A percentile compares a stretch with the other conserved stretches of the same genome.
phyloP scores from a whole-genome alignment of 805 yeast species.

The Candida nemodendra region DNA sequence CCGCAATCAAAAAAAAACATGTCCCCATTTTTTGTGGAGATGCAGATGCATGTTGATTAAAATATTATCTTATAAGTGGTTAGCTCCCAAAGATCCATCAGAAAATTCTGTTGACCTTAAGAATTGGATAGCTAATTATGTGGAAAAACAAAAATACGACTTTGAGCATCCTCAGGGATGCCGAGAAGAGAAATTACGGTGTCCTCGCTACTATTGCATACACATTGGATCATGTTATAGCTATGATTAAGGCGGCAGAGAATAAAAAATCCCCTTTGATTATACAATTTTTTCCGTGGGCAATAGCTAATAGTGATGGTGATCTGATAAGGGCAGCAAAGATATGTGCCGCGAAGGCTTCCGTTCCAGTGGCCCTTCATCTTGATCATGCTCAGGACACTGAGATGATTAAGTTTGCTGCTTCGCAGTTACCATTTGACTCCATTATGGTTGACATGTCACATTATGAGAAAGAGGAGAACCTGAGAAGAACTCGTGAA shows the following conservation, averaged over 20 bases:
- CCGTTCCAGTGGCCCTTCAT: slow-evolving; percentile 37
- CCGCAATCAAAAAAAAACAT: too few species aligned
- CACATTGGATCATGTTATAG: slow-evolving; percentile 35
- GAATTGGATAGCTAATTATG: too few species aligned
- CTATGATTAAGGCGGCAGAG: slow-evolving; percentile 37
- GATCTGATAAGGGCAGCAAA: slow-evolving; percentile 29
- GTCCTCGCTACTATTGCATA: slow-evolving; percentile 37
- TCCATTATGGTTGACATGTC: slow-evolving; percentile 42
- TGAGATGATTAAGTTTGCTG: slow-evolving; percentile 31
- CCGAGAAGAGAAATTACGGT: slow-evolving; percentile 33
- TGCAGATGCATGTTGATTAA: too few species aligned
- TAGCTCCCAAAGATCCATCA: too few species aligned
- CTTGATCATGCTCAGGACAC: slow-evolving; percentile 37
- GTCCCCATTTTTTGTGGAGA: too few species aligned
- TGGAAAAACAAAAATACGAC: slow-evolving; percentile 29
- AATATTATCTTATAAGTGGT: too few species aligned
- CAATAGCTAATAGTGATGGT: slow-evolving; percentile 33
- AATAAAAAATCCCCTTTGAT: slow-evolving; percentile 33
- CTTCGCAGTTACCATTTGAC: slow-evolving; percentile 35
- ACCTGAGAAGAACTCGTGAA: slow-evolving; percentile 28
- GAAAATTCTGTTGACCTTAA: too few species aligned
- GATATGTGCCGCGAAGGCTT: slow-evolving; percentile 27
- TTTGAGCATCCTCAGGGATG: slow-evolving; percentile 29
- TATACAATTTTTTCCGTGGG: slow-evolving; percentile 38
- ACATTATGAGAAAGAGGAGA: slow-evolving; percentile 35